Conservation (phyloP, 177 flowering plant species). For the Vitis hybrid region DNA sequence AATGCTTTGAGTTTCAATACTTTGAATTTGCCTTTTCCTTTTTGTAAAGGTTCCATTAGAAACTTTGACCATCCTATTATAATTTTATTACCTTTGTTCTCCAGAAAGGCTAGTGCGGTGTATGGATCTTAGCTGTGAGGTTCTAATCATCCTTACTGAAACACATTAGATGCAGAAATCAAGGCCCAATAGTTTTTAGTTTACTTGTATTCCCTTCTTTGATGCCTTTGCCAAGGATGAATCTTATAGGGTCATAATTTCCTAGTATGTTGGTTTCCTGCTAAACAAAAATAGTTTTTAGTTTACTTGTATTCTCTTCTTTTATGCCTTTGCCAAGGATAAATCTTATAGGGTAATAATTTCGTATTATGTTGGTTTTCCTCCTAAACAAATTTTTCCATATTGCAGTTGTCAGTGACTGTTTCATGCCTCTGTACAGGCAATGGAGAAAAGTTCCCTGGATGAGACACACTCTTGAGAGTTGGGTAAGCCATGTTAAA, state of each 20-base stretch:
- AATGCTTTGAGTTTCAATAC: neutral
- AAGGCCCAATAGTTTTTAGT: neutral
- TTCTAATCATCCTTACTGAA: neutral
- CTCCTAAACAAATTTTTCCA: neutral
- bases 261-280: no score
- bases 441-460: constrained; percentile 78
- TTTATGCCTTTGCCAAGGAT: constrained; percentile 1
- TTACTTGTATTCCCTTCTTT: neutral
- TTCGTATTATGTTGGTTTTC: neutral
- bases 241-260: no score
- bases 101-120: no score
- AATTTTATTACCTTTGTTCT: neutral
- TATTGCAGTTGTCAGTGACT: constrained; percentile 61
- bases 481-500: constrained; percentile 58
- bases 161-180: neutral
- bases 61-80: neutral
- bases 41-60: neutral
- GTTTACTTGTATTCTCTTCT: neutral
- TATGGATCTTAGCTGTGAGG: neutral
- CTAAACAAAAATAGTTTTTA: no score
- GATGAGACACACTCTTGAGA: constrained; percentile 69
- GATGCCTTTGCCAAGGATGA: no score
- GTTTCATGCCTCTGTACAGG: constrained; percentile 64
- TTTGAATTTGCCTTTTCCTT: neutral
- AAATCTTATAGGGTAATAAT: no score